Evolutionary conservation across 768 basidiomycete genomes (phyloP).

Genomic region (Boletus vermiculosoides): DNA sequence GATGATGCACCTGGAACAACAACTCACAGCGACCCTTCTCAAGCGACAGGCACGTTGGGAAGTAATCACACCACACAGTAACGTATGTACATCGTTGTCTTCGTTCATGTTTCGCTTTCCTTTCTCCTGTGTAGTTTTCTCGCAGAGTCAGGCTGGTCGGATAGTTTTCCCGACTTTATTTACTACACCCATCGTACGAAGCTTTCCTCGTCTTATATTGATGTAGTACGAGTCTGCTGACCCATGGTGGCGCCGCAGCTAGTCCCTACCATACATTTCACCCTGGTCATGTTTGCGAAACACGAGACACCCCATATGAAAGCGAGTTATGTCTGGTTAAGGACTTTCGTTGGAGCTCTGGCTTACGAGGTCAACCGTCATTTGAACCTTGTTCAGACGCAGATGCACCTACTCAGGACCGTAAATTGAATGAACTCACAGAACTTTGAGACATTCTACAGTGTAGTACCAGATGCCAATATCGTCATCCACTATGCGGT

Average conservation of each 20-base stretch:
- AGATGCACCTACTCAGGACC: neutral
- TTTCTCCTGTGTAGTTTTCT: neutral
- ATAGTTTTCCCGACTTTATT: neutral
- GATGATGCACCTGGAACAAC: constrained; percentile 48
- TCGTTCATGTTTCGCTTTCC: neutral
- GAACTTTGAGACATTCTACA: neutral
- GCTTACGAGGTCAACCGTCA: neutral
- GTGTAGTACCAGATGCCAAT: neutral
- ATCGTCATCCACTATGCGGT: neutral
- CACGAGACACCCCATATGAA: neutral
- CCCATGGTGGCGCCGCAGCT: neutral
- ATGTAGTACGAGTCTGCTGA: neutral
- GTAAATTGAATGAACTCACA: neutral
- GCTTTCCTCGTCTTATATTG: neutral
- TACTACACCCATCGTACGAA: constrained; percentile 3
- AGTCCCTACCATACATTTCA: neutral
- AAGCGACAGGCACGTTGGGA: constrained; percentile 10
- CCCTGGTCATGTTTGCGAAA: neutral
- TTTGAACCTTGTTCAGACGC: neutral
- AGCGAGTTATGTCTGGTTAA: neutral
- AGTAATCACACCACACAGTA: constrained; percentile 3
- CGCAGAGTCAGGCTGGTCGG: neutral
- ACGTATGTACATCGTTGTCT: neutral
- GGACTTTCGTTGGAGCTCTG: neutral
- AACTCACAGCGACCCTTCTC: constrained; percentile 26